phyloP scores from a whole-genome alignment of 2,329 filamentous ascomycete species.

The Colletotrichum musicola region DNA sequence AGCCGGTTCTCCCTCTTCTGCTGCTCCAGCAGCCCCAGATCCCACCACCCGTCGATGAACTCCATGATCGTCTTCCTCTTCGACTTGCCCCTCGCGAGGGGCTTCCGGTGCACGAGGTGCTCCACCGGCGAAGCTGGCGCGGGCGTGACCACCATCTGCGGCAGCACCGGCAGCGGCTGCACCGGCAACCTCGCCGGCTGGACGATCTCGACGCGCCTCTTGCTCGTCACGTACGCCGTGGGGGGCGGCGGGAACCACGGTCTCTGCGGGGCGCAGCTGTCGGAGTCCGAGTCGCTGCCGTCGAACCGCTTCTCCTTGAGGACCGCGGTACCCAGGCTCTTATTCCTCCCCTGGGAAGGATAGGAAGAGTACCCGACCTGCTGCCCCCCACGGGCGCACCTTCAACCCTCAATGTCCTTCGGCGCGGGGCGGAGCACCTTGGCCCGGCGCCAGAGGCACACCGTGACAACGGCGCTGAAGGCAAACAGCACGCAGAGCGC shows the following conservation, averaged over 20 bases:
- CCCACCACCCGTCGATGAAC: constrained; percentile 67
- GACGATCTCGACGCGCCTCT: constrained; percentile 27
- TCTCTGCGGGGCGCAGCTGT: constrained; percentile 40
- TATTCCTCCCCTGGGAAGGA: too few relatives aligned
- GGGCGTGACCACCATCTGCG: constrained; percentile 34
- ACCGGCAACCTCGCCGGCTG: constrained; percentile 37
- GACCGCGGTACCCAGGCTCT: constrained; percentile 50
- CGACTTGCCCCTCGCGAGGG: constrained; percentile 43
- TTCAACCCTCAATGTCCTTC: constrained; percentile 65
- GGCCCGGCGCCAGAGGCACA: constrained; percentile 73
- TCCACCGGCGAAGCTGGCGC: constrained; percentile 22
- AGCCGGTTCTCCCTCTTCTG: constrained; percentile 54
- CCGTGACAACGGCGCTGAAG: constrained; percentile 69
- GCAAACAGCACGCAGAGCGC: constrained; percentile 80
- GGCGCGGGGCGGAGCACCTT: constrained; percentile 55
- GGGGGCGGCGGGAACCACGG: constrained; percentile 51
- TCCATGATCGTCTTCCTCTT: constrained; percentile 62
- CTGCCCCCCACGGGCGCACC: constrained; percentile 59
- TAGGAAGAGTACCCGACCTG: constrained; percentile 36
- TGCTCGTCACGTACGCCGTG: constrained; percentile 46
- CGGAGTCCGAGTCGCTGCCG: constrained; percentile 47
- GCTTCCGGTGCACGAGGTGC: constrained; percentile 6
- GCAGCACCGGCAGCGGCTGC: constrained; percentile 32
- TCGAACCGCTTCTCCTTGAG: constrained; percentile 50
- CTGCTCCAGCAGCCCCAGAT: constrained; percentile 62